Evolutionary conservation across 352 stramenopile species (phyloP), one percentile per base, ranked within the genome.

Genomic region (Halophytophthora polymorphica): DNA sequence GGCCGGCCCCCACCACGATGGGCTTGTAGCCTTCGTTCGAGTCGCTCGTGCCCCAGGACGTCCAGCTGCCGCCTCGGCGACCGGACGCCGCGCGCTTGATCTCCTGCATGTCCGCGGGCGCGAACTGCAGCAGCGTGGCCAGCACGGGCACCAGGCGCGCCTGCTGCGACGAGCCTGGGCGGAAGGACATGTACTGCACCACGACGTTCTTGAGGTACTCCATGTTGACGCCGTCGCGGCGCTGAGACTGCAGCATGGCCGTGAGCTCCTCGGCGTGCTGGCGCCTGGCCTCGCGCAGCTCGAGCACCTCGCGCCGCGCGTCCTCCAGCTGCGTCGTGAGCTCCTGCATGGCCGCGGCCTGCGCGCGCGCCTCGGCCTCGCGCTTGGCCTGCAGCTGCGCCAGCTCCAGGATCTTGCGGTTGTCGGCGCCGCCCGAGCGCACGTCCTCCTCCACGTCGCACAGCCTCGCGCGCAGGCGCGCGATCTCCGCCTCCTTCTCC

Each of bases 131-230:
- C 43, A 96, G 44, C 21, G 81, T 96, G n/a, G 80, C 82, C 28
- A 96, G 69, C 47, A 96, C 86, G 5, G 86, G 86, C 14, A 94
- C 58, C 28, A 96, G 53, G 7, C 83, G 77, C 13, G 59, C 49
- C 53, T 93, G 86, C 59, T 96, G 75, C 33, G 76, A 90, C 29
- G 86, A 94, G 3, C 83, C 83, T 0, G 79, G 77, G 12, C 74
- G 82, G 63, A 96, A 93, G 15, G 80, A 89, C 82, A 96, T 93
- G 64, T 89, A 96, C 73, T 94, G 86, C 19, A 96, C 80, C 19
- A 96, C 83, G 15, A 96, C 83, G 47, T 96, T 96, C 58, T 96
- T 96, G 28, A 96, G 64, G 58, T 96, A 96, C 49, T 95, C 84
- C 83, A 96, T 89, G 59, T 96, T 94, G 25, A 96, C 83, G 25